Evolutionary conservation across 2,329 filamentous ascomycete genomes (phyloP), one percentile per base, ranked within the genome.

Genomic region (Monosporascus sp.): DNA sequence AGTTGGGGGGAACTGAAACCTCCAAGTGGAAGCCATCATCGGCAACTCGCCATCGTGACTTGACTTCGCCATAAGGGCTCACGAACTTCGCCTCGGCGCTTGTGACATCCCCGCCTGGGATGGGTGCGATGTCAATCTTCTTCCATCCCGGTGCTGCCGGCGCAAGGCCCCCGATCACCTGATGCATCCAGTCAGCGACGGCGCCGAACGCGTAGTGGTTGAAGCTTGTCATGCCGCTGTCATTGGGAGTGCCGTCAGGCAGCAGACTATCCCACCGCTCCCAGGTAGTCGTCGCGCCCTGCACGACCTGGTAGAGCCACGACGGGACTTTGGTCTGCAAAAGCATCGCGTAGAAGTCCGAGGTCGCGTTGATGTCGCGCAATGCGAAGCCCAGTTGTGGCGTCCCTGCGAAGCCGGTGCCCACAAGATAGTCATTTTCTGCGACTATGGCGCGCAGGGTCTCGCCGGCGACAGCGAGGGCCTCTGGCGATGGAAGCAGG

Each of bases 131-230:
- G 5, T 57, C 55, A 6, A 72, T 57, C 0, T 58, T 66, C 60
- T 72, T 73, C 69, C 74, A 77, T 0, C 72, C 74, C 0, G 74
- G 69, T 39, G 71, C 67, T 2, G 64, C 63, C 1, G 72, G 70
- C 0, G 66, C 65, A 0, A 77, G 60, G 0, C 75, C 76, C 1
- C 72, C 75, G 11, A 77, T 65, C 4, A 66, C 68, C 39, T 68
- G 64, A 53, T 78, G 74, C 25, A 78, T 69, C 74, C 74, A 79
- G 53, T 75, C 69, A 2, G 71, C 74, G 1, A 79, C 74, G 0
- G 74, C 72, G 0, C 76, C 75, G n/a, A 77, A 72, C 0, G 77
- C 71, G 51, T 79, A 79, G 56, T 79, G 76, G 35, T 79, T 78
- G 55, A 77, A 77, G 18, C 74, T 77, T 0, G 75, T 77, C 77